phyloP scores from a whole-genome alignment of 2,329 filamentous ascomycete genomes.

The Hirsutella thompsonii region DNA sequence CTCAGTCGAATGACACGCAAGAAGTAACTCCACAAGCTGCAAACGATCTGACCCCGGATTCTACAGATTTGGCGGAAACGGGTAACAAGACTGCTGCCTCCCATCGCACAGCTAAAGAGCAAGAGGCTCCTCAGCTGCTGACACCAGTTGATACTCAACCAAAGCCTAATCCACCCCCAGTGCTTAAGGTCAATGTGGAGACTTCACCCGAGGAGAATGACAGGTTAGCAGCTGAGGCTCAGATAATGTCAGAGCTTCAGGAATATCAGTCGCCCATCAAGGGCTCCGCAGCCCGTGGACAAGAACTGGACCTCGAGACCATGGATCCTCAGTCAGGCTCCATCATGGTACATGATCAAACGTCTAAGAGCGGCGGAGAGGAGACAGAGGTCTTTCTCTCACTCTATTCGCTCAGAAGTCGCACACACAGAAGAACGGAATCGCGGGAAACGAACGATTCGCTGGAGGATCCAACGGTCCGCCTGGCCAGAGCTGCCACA shows the following conservation, averaged over 20 bases:
- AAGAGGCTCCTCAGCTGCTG: neutral
- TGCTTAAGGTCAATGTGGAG: neutral
- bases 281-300: neutral
- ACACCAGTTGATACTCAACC: neutral
- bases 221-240: slow-evolving; percentile 8
- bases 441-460: slow-evolving; percentile 10
- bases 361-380: slow-evolving; percentile 4
- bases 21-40: no score
- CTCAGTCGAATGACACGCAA: no score
- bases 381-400: slow-evolving; percentile 14
- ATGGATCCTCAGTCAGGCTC: neutral
- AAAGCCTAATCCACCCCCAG: neutral
- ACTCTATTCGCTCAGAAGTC: slow-evolving; percentile 17
- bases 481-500: slow-evolving; percentile 10
- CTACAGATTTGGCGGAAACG: neutral
- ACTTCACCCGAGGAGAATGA: neutral
- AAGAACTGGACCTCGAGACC: no score
- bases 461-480: slow-evolving; percentile 16
- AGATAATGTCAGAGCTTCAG: slow-evolving; percentile 10
- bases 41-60: neutral
- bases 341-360: slow-evolving; percentile 3
- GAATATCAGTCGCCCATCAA: slow-evolving; percentile 2
- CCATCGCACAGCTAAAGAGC: neutral
- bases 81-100: neutral
- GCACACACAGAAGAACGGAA: slow-evolving; percentile 11